Conservation (phyloP, 176 grass and related monocot species). For the Carex kokanica region DNA sequence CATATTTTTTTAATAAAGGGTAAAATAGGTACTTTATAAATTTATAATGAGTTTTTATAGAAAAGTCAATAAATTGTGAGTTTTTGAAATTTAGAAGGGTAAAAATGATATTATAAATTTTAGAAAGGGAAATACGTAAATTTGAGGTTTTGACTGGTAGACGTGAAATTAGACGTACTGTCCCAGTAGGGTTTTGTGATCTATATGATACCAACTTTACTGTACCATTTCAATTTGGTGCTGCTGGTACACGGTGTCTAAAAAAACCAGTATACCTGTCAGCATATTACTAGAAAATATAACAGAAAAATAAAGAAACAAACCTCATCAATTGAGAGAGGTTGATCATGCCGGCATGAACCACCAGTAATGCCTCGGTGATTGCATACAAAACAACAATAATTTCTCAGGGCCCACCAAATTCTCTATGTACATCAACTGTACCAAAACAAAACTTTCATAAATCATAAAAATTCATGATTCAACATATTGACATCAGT, state of each 20-base stretch:
- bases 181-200: too few species aligned
- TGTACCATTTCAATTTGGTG: not conserved
- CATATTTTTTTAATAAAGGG: too few species aligned
- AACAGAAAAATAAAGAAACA: not conserved
- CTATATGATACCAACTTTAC: not conserved
- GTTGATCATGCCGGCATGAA: constrained; percentile 52
- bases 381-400: constrained; percentile 80
- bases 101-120: too few species aligned
- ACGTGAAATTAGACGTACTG: too few species aligned
- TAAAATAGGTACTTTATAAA: too few species aligned
- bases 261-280: not conserved
- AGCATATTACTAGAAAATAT: not conserved
- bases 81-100: too few species aligned
- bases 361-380: constrained; percentile 74
- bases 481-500: not conserved
- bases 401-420: constrained; percentile 24
- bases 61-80: too few species aligned
- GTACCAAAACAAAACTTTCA: constrained; percentile 11
- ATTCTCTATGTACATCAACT: constrained; percentile 56
- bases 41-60: too few species aligned
- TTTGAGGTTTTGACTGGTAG: too few species aligned
- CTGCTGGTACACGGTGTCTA: not conserved
- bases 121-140: too few species aligned
- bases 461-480: not conserved
- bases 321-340: constrained; percentile 53